phyloP scores from a whole-genome alignment of 257 asterid species.

The Vinca minor region DNA sequence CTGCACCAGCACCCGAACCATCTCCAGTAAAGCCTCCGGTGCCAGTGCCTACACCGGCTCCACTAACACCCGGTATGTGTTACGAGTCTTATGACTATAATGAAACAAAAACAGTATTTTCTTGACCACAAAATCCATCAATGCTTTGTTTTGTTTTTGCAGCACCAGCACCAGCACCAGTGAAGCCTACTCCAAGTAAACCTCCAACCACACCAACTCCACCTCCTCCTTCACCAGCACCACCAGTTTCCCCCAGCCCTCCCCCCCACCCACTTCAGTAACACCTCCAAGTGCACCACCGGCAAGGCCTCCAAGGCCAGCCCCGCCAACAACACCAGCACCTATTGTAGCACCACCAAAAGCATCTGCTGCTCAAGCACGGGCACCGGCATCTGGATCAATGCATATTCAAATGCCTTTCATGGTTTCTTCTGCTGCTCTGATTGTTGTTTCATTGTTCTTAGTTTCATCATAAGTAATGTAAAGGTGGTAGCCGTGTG shows the following conservation, averaged over 20 bases:
- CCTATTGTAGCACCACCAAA: slow-evolving; percentile 3
- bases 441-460: slow-evolving; percentile 2
- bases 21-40: not conserved
- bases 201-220: not conserved
- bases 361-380: not conserved
- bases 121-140: too few species aligned
- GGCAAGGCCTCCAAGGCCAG: not conserved
- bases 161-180: not conserved
- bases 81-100: too few species aligned
- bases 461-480: too few species aligned
- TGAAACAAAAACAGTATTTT: too few species aligned
- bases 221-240: not conserved
- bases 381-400: not conserved
- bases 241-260: not conserved
- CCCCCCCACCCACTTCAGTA: not conserved
- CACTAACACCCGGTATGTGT: slow-evolving; percentile 12
- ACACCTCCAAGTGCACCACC: not conserved
- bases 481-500: too few species aligned
- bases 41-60: not conserved
- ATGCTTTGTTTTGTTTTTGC: not conserved
- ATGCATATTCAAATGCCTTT: not conserved
- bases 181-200: not conserved
- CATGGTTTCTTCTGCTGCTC: not conserved
- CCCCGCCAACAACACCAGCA: not conserved
- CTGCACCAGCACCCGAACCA: not conserved